Evolutionary conservation across 768 basidiomycete species (phyloP), one percentile per base, ranked within the genome.

Genomic region (Collybia sp.): DNA sequence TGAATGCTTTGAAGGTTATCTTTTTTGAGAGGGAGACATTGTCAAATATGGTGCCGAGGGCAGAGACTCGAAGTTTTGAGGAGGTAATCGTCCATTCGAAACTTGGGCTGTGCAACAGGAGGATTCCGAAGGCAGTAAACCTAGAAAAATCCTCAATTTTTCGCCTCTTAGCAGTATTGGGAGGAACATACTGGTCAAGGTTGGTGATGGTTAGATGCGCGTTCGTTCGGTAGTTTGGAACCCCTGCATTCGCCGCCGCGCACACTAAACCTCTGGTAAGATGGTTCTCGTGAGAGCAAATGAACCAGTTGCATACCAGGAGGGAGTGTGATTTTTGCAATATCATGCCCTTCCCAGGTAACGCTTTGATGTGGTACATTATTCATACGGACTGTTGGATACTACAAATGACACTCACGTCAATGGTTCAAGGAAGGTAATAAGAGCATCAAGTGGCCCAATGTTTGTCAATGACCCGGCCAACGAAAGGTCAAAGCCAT

Each of bases 1-100:
- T 81, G 61, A 88, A 88, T 4, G 84, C 86, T 55, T 79, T 82
- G 67, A 87, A 74, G 3, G 77, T 63, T 33, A 87, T 57, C 1
- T 70, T 66, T 62, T 88, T 88, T 40, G 68, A 73, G 31, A 88
- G 69, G 0, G 70, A 65, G 20, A 88, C 76, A 46, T 76, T 73
- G 49, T 85, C 80, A 51, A 88, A 88, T 51, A 80, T 76, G 10
- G 82, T 84, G 12, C 81, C 82, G 1, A 88, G 72, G 4, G 86
- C 84, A 2, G 69, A 75, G 12, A 88, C 61, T 25, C 80, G 76
- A 40, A 88, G 75, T 35, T 68, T 76, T n/a, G 71, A 49, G 0
- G 85, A 84, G 5, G 82, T 82, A 40, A 88, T 80, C 1, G 76
- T 82, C 85, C 85, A 88, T 4, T 74, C 71, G 52, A 88, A 88